Evolutionary conservation across 768 basidiomycete species (phyloP), one percentile per base, ranked within the genome.

Genomic region (Russula sp.): DNA sequence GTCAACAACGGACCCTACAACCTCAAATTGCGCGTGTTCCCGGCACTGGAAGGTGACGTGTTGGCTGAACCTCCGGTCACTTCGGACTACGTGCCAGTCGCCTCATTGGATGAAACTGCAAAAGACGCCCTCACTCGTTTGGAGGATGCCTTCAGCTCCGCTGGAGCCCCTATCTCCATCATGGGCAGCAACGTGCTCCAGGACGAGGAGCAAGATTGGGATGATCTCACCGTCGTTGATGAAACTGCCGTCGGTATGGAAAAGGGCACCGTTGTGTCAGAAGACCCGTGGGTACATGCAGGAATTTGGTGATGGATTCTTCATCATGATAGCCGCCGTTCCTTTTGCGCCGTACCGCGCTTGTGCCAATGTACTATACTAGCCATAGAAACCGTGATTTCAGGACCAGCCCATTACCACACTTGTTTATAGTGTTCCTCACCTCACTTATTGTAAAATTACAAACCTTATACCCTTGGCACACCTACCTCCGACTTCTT

Each of bases 121-220:
- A 62, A 58, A 39, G 62, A 59, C 7, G 62, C 65, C 13, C 55
- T 65, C 7, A 49, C 57, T 38, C 62, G 65, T 29, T 35, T 65
- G n/a, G 65, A 59, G 32, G 29, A 38, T 5, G 65, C 62, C n/a
- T 64, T 61, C 42, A 61, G 36, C 38, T 61, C 59, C 20, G 63
- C 63, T 39, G 63, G 63, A 18, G 35, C 60, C 51, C 63, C 59
- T 51, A 57, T 64, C 9, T 62, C 63, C 16, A 51, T 64, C 34
- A 20, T 55, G 25, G 64, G 50, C 45, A 54, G 20, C 47, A 51
- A 58, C 36, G 41, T 25, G 45, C 45, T 36, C 7, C 51, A 58
- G 38, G 63, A 58, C 9, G 64, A 58, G 10, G 61, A 61, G 51
- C 38, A 35, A 16, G 64, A 65, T 43, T 65, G 64, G 64, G 65